Evolutionary conservation across 1,284 basidiomycete genomes (phyloP), one percentile per base, ranked within the genome.

Genomic region (Malassezia dermatis): DNA sequence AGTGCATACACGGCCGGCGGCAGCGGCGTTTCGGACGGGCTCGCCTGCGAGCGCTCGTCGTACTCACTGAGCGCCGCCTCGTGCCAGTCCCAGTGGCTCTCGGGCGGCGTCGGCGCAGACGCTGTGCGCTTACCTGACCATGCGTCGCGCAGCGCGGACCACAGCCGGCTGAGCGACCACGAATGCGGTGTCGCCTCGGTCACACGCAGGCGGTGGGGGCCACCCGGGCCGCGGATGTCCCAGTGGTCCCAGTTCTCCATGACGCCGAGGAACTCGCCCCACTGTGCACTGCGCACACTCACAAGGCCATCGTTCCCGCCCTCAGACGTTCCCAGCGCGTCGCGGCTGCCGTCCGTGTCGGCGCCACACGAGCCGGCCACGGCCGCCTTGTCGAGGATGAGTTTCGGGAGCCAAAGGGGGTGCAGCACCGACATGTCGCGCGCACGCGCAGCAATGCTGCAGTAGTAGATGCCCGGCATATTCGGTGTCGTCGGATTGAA

Each of bases 251-350:
- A 86, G 2, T 84, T 86, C 61, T 94, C 87, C 70, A 98, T 80
- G 19, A 84, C 82, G 4, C 93, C 93, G 15, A 99, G 77, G 75
- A 89, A 72, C 45, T 63, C 57, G 32, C 71, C 71, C 71, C 70
- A 73, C 34, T 63, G 65, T 5, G 68, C 69, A 47, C 61, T 66
- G 53, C 64, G 59, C n/a, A 98, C 81, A 11, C 85, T 86, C 17
- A 99, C 93, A 13, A 99, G 79, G 0, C 90, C 91, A 70, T 99
- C 94, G 73, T 96, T 95, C 1, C 93, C 93, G 82, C 86, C 86
- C 62, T 85, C 78, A 28, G 71, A 63, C 11, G 67, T 65, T 21
- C 76, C 73, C 0, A 78, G 76, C 10, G 75, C 67, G 15, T 73
- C 68, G 6, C 75, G 73, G 19, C 62, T 65, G 19, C 70, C 71